These are phyloP conservation scores for Pseudocercospora ulei DNA, from an alignment of 2,329 filamentous ascomycete species.

Conservation along the genomic window DNA sequence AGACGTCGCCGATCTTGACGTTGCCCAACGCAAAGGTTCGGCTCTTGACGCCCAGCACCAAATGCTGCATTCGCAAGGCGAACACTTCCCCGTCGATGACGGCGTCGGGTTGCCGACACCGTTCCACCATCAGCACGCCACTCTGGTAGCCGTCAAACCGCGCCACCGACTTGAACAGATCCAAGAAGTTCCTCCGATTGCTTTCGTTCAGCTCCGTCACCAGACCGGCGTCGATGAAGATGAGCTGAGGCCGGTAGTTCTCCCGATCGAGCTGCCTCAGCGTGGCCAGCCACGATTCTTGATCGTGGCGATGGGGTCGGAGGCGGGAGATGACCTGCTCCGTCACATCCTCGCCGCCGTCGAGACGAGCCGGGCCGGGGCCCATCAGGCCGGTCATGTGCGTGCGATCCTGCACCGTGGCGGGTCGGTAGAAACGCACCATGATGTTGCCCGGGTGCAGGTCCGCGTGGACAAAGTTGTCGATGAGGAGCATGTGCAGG, in stretches of 20 bases:
- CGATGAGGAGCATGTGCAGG: conserved; percentile 87
- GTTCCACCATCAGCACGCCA: conserved; percentile 89
- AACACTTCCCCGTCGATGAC: conserved; percentile 87
- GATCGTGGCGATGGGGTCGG: conserved; percentile 60
- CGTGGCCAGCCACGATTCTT: conserved; percentile 58
- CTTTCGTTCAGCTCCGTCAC: conserved; percentile 83
- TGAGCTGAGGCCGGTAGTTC: conserved; percentile 83
- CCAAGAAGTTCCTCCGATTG: conserved; percentile 85
- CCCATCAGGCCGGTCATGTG: conserved; percentile 17
- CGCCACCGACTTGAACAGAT: conserved; percentile 88
- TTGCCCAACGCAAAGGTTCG: conserved; percentile 84
- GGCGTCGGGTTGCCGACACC: conserved; percentile 81
- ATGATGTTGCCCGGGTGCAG: conserved; percentile 97
- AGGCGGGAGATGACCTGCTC: conserved; percentile 76
- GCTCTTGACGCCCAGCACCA: conserved; percentile 83
- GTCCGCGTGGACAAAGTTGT: conserved; percentile 96
- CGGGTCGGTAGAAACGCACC: conserved; percentile 91
- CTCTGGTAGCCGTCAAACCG: conserved; percentile 96
- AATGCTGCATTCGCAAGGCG: conserved; percentile 90
- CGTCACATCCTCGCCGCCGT: conserved; percentile 62
- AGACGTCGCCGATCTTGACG: conserved; percentile 89
- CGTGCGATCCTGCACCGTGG: conserved; percentile 52
- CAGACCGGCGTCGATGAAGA: conserved; percentile 94
- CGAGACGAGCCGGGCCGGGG: conserved; percentile 29
- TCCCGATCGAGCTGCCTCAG: conserved; percentile 70